Base-by-base conservation (phyloP, 352 stramenopile species). In the Phytophthora aleatoria region DNA sequence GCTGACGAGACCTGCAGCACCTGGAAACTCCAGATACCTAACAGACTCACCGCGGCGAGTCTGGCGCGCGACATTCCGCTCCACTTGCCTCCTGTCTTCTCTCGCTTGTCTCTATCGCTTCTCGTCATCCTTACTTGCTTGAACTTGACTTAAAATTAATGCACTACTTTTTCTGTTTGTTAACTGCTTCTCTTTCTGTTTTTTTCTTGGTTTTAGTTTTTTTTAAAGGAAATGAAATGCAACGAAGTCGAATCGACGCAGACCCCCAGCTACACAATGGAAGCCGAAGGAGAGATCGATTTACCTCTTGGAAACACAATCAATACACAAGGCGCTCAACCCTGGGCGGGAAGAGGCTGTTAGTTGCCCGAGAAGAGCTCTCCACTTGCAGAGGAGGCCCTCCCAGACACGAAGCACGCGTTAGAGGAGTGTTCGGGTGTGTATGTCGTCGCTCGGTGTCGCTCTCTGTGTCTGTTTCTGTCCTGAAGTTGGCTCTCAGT, bases 101-200 rank as follows among this genome's bases (percentile, higher is more conserved):
- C 53, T 59, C 33, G 48, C 43, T 63, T 64, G 44, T 58, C 41
- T 69, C 12, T 61, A 36, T 64, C 50, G 45, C 45, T 60, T 65
- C 41, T 63, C 39, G 33, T 56, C 53, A 67, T 56, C 24, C 15
- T 47, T 57, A n/a, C 39, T 58, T 52, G 16, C 52, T 61, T 57
- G 28, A 31, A 47, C 24, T 44, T 12, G 3, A 38, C 20, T 60
- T 55, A 59, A 50, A 38, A 13, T 60, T 55, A 59, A 50, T 64
- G 41, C 26, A 65, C 57, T 67, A 58, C 54, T 69, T 57, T 39
- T 65, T 59, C 50, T 49, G 36, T 28, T 33, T 27, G n/a, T 52
- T 62, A 55, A n/a, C 16, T 51, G 45, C 39, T 61, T 53, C 45
- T 50, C 48, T 47, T 45, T 48, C 20, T 48, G 42, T 30, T 61